Percentiles rank a stretch among this genome's conserved stretches.
Conservation (phyloP, 305 asterid genomes). For the Petunia hybrid region DNA sequence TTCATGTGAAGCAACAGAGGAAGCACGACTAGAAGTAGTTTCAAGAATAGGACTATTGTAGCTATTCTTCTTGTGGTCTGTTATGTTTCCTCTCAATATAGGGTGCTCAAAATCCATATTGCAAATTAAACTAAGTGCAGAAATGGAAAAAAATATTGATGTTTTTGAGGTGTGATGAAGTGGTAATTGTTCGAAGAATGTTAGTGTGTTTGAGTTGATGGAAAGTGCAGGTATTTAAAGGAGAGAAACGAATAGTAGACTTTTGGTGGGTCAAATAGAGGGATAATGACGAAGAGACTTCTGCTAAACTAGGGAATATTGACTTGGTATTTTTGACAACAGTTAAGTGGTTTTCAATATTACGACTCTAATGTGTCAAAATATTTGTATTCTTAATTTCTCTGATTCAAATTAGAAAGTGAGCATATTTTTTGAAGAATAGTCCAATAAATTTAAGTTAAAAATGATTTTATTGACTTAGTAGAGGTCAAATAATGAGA, state of each 20-base stretch:
- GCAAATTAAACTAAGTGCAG: background rate
- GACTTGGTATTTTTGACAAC: background rate
- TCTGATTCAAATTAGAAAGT: no score
- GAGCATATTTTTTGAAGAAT: no score
- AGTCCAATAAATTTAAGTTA: no score
- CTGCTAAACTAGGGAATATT: background rate
- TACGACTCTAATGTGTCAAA: no score
- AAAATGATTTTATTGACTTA: no score
- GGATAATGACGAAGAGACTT: background rate
- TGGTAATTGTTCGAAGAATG: background rate
- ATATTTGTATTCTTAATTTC: no score
- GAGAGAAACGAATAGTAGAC: background rate
- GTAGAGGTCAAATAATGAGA: no score
- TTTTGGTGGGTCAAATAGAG: background rate
- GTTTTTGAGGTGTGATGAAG: no score
- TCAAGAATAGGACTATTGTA: background rate
- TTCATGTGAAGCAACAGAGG: background rate
- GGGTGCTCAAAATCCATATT: constrained; percentile 18
- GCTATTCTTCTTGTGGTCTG: background rate
- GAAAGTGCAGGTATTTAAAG: constrained; percentile 4
- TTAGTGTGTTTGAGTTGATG: constrained; percentile 4
- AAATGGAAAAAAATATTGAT: background rate
- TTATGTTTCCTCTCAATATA: constrained; percentile 1
- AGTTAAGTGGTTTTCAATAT: no score
- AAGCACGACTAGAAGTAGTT: background rate